These are phyloP conservation scores for Backusella macrospora DNA, from an alignment of 192 early-diverging fungal species.

Conservation along the genomic window DNA sequence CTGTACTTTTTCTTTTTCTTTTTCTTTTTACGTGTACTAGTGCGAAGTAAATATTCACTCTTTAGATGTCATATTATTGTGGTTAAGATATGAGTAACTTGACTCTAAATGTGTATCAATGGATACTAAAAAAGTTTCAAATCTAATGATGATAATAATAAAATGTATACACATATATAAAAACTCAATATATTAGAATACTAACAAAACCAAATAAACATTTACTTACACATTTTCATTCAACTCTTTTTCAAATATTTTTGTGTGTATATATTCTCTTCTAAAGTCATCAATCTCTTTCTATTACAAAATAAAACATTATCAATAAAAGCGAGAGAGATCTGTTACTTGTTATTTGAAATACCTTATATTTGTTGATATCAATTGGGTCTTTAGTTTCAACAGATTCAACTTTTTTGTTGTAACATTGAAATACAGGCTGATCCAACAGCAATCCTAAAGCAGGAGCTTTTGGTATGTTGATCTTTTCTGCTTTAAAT, in stretches of 20 bases:
- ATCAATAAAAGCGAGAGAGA: background rate
- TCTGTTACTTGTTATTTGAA: background rate
- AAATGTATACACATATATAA: background rate
- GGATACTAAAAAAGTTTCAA: constrained; percentile 28
- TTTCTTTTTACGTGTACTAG: background rate
- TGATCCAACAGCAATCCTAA: constrained; percentile 85
- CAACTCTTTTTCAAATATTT: constrained; percentile 78
- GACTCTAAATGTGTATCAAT: constrained; percentile 14
- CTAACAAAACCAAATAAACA: no score
- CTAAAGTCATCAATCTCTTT: constrained; percentile 84
- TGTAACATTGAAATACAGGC: constrained; percentile 73
- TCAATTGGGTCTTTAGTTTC: constrained; percentile 46
- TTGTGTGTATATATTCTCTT: constrained; percentile 83
- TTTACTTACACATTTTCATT: constrained; percentile 55
- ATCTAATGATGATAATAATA: constrained; percentile 15
- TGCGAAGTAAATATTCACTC: background rate
- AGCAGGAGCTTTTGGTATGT: constrained; percentile 96
- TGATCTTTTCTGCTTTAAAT: constrained; percentile 74
- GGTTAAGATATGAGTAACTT: constrained; percentile 8
- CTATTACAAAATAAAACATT: constrained; percentile 29
- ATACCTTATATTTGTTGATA: constrained; percentile 60
- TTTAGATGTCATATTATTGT: background rate
- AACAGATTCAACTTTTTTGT: constrained; percentile 46
- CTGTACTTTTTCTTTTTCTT: background rate
- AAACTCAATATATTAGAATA: background rate